These are phyloP conservation scores for Colletotrichum trifolii DNA, from an alignment of 2,329 filamentous ascomycete species.

Conservation along the genomic window DNA sequence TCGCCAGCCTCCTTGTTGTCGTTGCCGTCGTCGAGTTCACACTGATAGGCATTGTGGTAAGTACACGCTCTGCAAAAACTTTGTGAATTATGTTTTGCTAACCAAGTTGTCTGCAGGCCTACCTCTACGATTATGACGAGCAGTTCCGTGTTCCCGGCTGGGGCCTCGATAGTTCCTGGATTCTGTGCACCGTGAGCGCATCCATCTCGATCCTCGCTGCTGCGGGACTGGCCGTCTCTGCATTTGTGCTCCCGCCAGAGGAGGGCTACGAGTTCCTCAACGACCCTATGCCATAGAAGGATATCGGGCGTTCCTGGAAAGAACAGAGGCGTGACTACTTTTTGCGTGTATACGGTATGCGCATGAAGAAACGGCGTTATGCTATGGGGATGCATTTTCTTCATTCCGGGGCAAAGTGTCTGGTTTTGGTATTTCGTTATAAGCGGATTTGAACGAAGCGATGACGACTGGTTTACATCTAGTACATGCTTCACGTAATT, in stretches of 20 bases:
- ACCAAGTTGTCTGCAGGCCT: slow-evolving; percentile 66
- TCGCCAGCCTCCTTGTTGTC: slow-evolving; percentile 72
- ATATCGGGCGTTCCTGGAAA: background rate
- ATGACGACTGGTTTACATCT: background rate
- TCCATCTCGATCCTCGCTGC: slow-evolving; percentile 64
- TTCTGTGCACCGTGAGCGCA: slow-evolving; percentile 71
- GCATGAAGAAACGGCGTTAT: slow-evolving; percentile 22
- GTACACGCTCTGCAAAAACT: slow-evolving; percentile 47
- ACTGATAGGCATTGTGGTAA: slow-evolving; percentile 85
- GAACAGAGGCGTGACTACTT: background rate
- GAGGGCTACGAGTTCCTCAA: slow-evolving; percentile 82
- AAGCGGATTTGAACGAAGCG: background rate
- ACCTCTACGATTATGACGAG: slow-evolving; percentile 84
- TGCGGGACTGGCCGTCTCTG: slow-evolving; percentile 72
- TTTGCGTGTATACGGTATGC: background rate
- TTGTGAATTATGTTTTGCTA: background rate
- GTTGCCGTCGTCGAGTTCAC: slow-evolving; percentile 77
- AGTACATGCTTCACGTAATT: slow-evolving; percentile 10
- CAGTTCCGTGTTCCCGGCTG: slow-evolving; percentile 85
- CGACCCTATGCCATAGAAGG: slow-evolving; percentile 49
- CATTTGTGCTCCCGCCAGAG: slow-evolving; percentile 78
- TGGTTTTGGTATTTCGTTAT: background rate
- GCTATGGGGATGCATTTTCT: background rate
- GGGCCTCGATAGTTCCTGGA: slow-evolving; percentile 82
- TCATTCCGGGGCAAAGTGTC: background rate